Conservation (phyloP, 768 basidiomycete species). For the Pleurotus giganteus region DNA sequence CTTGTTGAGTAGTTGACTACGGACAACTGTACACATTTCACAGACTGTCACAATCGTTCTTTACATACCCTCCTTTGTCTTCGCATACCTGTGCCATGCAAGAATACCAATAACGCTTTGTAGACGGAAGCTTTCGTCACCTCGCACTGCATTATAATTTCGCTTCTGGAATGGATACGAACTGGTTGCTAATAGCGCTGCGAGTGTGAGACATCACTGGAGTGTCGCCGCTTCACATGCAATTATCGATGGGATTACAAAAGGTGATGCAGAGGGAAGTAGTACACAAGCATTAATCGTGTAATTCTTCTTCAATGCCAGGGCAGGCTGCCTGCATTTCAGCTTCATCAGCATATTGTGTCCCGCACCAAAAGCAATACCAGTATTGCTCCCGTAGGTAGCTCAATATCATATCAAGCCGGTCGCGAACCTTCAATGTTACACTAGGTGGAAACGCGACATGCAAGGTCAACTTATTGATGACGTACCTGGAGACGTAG, state of each 20-base stretch:
- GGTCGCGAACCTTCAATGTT: conserved; percentile 59
- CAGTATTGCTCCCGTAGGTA: conserved; percentile 71
- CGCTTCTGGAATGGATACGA: background rate
- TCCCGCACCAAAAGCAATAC: conserved; percentile 91
- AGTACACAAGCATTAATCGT: conserved; percentile 70
- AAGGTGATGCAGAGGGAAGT: too few relatives aligned
- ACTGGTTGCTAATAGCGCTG: background rate
- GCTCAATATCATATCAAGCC: conserved; percentile 62
- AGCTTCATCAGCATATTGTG: conserved; percentile 59
- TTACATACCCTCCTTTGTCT: background rate
- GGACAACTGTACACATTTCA: conserved; percentile 9
- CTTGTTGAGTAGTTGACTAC: conserved; percentile 6
- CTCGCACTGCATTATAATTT: background rate
- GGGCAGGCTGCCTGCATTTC: conserved; percentile 71
- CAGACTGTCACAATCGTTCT: background rate
- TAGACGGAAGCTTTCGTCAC: background rate
- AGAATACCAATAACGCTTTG: background rate
- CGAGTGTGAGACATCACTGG: background rate
- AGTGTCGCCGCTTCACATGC: background rate
- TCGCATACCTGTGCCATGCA: background rate
- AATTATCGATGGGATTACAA: background rate
- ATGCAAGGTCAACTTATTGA: conserved; percentile 10
- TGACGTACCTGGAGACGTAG: conserved; percentile 58
- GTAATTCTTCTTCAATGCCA: conserved; percentile 72
- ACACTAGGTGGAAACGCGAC: conserved; percentile 13